Evolutionary conservation across 192 early-diverging fungal species (phyloP).

Genomic region (Thoreauomyces humboldtii): DNA sequence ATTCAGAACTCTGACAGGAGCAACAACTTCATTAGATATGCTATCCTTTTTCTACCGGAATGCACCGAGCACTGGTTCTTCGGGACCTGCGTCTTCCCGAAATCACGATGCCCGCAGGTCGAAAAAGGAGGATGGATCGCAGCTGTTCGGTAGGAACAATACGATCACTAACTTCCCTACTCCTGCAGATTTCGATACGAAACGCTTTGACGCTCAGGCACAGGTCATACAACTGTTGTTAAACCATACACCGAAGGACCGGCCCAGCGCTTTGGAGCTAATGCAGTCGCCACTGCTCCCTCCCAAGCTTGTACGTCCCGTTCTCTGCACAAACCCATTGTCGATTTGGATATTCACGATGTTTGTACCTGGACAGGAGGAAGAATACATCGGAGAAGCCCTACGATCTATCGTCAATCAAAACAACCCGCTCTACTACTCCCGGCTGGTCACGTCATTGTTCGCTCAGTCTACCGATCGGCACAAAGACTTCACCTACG

Average conservation of each 20-base stretch:
- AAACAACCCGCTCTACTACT: conserved; percentile 80
- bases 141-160: too few relatives aligned
- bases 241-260: conserved; percentile 68
- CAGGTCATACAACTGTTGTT: conserved; percentile 72
- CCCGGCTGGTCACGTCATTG: conserved; percentile 73
- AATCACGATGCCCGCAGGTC: conserved; percentile 70
- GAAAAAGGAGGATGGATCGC: too few relatives aligned
- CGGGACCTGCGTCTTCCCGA: conserved; percentile 67
- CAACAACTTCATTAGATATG: conserved; percentile 70
- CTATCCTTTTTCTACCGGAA: conserved; percentile 69
- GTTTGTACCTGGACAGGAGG: too few relatives aligned
- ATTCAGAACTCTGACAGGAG: too few relatives aligned
- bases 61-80: conserved; percentile 73
- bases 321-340: neutral
- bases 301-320: conserved; percentile 44
- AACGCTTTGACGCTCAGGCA: conserved; percentile 63
- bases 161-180: neutral
- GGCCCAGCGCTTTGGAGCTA: conserved; percentile 79
- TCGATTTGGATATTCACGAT: neutral
- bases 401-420: conserved; percentile 82
- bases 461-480: conserved; percentile 74
- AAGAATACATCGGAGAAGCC: conserved; percentile 87
- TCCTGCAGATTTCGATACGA: conserved; percentile 56
- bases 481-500: conserved; percentile 89
- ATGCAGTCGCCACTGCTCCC: conserved; percentile 79